Evolutionary conservation across 1,284 basidiomycete genomes (phyloP), one percentile per base, ranked within the genome.

Genomic region (Malassezia furfur): DNA sequence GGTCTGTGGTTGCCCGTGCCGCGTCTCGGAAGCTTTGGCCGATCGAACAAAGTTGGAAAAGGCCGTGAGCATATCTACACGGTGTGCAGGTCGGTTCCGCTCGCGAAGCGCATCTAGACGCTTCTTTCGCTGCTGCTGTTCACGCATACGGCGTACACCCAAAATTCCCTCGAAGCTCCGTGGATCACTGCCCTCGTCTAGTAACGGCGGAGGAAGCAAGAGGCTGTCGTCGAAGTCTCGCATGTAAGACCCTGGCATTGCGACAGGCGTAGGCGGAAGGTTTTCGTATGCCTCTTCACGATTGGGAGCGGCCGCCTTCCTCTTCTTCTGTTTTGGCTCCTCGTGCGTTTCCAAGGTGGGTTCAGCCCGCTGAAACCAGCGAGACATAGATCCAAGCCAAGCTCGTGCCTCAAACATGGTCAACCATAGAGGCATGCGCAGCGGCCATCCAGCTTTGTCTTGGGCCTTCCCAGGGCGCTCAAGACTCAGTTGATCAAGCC

Each of bases 21-120:
- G 36, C 6, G 44, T 59, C 22, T 72, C 70, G 10, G 68, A 67
- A 3, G 71, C 70, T 44, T 72, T 64, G 3, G 71, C 71, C 14
- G 71, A 69, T 14, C 60, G 65, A 30, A 74, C 68, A 55, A 74
- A 74, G 46, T 74, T 71, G 53, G 56, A 51, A 41, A 74, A 54
- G 0, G 71, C 71, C 1, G 65, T 68, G 10, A 72, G 51, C 22
- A 64, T 54, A 10, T 67, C 71, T 0, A 65, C 66, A 34, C 72
- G 68, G 59, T 71, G 67, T 10, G 66, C 58, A 0, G 71, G 71
- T 15, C 70, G 59, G 45, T 74, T 71, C 22, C 67, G 62, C 28
- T 64, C 65, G 2, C 53, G 58, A 1, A 69, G 54, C n/a, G 54
- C 50, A 38, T 72, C 67, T 0, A 68, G 50, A 28, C 64, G 53